phyloP scores from a whole-genome alignment of 345 rosid species.

The Excoecaria cochinchinensis region DNA sequence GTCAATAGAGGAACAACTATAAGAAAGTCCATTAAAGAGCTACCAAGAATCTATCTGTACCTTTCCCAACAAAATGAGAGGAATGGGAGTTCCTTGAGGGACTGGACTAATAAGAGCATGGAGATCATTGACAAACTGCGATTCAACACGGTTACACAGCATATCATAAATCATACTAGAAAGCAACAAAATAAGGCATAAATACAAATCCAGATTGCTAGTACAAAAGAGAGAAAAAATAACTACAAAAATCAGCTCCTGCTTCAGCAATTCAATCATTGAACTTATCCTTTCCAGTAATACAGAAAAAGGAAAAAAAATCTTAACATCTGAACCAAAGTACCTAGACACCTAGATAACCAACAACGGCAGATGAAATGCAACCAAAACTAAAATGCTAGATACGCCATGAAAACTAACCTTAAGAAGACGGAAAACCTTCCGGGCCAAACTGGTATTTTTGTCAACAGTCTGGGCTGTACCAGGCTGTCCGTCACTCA shows the following conservation, averaged over 20 bases:
- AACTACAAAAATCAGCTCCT: not conserved
- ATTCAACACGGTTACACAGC: slow-evolving; percentile 20
- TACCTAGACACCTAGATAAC: not conserved
- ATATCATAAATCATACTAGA: slow-evolving; percentile 6
- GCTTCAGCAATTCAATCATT: not conserved
- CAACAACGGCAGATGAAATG: not conserved
- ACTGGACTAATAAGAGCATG: slow-evolving; percentile 82
- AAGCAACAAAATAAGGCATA: not conserved
- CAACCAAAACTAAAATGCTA: not conserved
- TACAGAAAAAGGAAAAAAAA: not conserved
- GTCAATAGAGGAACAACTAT: slow-evolving; percentile 11
- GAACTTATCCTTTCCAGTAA: not conserved
- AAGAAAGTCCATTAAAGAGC: not conserved
- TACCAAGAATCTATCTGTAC: slow-evolving; percentile 28
- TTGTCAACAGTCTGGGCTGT: slow-evolving; percentile 92
- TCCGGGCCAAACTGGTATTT: slow-evolving; percentile 92
- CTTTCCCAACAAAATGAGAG: slow-evolving; percentile 87
- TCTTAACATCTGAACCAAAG: not conserved
- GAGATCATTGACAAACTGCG: slow-evolving; percentile 93
- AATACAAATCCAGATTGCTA: slow-evolving; percentile 8
- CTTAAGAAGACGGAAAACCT: slow-evolving; percentile 97
- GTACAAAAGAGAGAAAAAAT: not conserved
- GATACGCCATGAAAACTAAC: slow-evolving; percentile 30
- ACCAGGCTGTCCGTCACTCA: slow-evolving; percentile 91
- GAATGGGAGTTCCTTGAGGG: slow-evolving; percentile 87